Evolutionary conservation across 805 yeast genomes (phyloP), one percentile per base, ranked within the genome.

Genomic region (Brettanomyces nanus): DNA sequence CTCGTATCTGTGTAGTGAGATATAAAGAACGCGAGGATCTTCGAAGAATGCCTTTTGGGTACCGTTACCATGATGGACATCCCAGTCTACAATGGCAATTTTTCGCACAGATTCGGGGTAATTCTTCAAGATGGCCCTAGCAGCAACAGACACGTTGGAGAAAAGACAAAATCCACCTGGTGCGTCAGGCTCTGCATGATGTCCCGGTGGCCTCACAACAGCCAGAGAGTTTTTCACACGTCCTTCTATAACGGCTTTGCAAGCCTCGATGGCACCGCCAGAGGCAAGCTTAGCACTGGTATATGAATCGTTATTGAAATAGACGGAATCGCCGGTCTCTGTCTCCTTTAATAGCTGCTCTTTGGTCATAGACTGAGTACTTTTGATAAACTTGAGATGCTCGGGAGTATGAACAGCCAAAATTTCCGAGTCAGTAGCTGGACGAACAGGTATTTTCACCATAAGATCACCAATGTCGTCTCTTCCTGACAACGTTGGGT

Each of bases 41-140:
- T 85, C 74, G 47, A 75, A 75, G 49, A 92, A 92, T 2, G 95
- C 86, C 56, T 83, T 81, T 59, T 92, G 98, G 1, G 99, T 92
- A 28, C 99, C 99, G 59, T 92, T 92, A 19, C 99, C 99, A 59
- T 92, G 99, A 61, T 92, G 99, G 34, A 92, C 87, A 60, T 92
- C 99, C 99, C 99, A 92, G 59, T 92, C 99, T 18, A 89, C 53
- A 42, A 92, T 79, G 40, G 86, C 75, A 28, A 92, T 85, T 48
- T 74, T 74, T 45, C 95, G 69, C 5, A 90, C 95, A 19, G 85
- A 73, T 51, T 90, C 97, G 0, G 97, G 95, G 58, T 86, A 90
- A 40, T 73, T 69, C 47, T 78, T 78, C 40, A 92, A 63, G 45
- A 89, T 81, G 42, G 80, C 77, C 52, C 83, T 83, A 14, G 97